Percentiles rank a stretch among this genome's conserved stretches.
phyloP scores from a whole-genome alignment of 140 eudicot genomes.

The Erigeron philadelphicus region DNA sequence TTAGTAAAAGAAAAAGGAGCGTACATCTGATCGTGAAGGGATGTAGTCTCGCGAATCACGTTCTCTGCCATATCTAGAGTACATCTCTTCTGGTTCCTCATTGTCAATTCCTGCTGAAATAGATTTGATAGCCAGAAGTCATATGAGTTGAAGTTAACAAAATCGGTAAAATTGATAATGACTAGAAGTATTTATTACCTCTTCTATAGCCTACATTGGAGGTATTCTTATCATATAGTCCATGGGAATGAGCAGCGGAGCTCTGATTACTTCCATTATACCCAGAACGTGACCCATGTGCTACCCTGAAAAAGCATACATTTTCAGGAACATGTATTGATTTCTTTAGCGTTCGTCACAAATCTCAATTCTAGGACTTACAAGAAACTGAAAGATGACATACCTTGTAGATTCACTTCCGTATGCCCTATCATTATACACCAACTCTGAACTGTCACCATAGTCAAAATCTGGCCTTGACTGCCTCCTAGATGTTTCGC shows the following conservation, averaged over 20 bases:
- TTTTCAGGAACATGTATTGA: conserved; percentile 11
- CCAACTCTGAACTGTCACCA: conserved; percentile 26
- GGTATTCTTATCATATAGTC: conserved; percentile 31
- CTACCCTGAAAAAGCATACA: conserved; percentile 22
- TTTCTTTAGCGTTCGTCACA: not conserved
- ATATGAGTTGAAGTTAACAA: not conserved
- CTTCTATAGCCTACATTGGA: conserved; percentile 37
- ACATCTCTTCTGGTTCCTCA: conserved; percentile 41
- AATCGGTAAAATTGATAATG: not conserved
- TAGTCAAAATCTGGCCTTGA: conserved; percentile 38
- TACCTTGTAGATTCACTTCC: conserved; percentile 41
- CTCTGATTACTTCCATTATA: conserved; percentile 31
- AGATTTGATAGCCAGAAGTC: conserved; percentile 9
- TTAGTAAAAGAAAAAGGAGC: not conserved
- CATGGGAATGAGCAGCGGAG: conserved; percentile 32
- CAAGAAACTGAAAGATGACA: not conserved
- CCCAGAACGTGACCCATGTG: conserved; percentile 36
- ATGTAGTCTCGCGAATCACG: conserved; percentile 43
- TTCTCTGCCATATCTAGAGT: conserved; percentile 42
- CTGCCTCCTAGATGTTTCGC: conserved; percentile 37
- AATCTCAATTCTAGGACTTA: not conserved
- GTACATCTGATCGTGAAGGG: conserved; percentile 43
- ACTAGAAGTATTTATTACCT: conserved; percentile 29
- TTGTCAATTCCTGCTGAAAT: conserved; percentile 22
- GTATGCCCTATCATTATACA: conserved; percentile 33